phyloP scores from a whole-genome alignment of 2,329 filamentous ascomycete genomes.

The Fusarium anguioides region DNA sequence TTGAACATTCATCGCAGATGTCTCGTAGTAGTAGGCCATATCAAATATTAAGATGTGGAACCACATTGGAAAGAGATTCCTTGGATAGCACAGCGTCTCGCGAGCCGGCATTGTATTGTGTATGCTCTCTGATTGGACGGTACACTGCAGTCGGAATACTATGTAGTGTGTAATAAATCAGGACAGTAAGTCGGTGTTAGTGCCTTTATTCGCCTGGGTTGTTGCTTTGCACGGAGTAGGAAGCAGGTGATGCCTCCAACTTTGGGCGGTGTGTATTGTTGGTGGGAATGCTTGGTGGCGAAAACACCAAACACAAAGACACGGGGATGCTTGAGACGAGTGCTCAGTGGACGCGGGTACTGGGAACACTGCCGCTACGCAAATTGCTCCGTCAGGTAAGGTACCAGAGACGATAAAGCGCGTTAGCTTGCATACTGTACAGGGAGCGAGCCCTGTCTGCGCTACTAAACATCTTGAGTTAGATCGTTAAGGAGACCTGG shows the following conservation, averaged over 20 bases:
- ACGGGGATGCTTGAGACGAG: constrained; percentile 4
- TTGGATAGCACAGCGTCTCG: constrained; percentile 13
- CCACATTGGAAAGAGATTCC: constrained; percentile 26
- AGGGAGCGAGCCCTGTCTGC: constrained; percentile 1
- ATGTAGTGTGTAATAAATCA: constrained; percentile 8
- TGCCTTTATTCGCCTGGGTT: constrained; percentile 15
- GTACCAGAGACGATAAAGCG: constrained; percentile 5
- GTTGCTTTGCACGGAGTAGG: constrained; percentile 1
- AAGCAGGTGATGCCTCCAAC: constrained; percentile 11
- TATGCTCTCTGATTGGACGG: constrained; percentile 5
- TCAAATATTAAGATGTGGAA: constrained; percentile 27
- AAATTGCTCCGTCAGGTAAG: constrained; percentile 8
- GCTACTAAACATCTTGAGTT: not conserved
- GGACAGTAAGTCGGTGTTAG: constrained; percentile 14
- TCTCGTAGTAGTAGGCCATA: constrained; percentile 18
- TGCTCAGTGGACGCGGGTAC: constrained; percentile 14
- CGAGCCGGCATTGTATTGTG: constrained; percentile 21
- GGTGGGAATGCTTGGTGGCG: constrained; percentile 27
- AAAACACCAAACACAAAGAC: constrained; percentile 14
- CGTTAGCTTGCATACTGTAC: constrained; percentile 10
- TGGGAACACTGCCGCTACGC: constrained; percentile 3
- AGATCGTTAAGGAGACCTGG: constrained; percentile 1
- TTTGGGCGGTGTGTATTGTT: constrained; percentile 29
- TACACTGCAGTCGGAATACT: not conserved
- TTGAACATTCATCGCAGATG: constrained; percentile 17